Evolutionary conservation across 257 asterid species (phyloP).

Genomic region (Haberlea rhodopensis): DNA sequence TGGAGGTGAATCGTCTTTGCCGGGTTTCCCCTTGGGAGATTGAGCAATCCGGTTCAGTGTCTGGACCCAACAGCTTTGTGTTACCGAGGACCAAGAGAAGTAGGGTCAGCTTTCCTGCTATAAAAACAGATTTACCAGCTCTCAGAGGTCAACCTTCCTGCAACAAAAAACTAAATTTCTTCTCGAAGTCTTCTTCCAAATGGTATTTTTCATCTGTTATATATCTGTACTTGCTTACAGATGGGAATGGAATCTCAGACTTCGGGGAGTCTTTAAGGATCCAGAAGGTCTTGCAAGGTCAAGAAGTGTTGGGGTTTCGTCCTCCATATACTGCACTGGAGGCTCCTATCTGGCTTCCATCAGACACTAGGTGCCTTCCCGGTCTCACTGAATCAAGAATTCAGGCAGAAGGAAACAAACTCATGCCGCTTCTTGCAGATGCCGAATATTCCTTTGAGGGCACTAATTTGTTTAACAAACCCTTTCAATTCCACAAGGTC

Average conservation of each 20-base stretch:
- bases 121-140: conserved; percentile 52
- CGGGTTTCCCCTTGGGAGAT: conserved; percentile 99
- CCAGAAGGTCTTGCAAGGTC: conserved; percentile 99
- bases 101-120: conserved; percentile 54
- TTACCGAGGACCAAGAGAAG: conserved; percentile 74
- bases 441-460: conserved; percentile 36
- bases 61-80: conserved; percentile 59
- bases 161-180: neutral
- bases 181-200: neutral
- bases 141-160: conserved; percentile 43
- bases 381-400: conserved; percentile 34
- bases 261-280: conserved; percentile 72
- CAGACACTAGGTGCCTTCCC: conserved; percentile 49
- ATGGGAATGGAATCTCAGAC: conserved; percentile 63
- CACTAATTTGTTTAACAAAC: conserved; percentile 36
- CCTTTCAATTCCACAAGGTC: conserved; percentile 80
- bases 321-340: conserved; percentile 43
- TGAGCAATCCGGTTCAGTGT: conserved; percentile 59
- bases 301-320: conserved; percentile 74
- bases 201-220: conserved; percentile 8
- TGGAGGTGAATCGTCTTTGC: conserved; percentile 62
- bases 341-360: conserved; percentile 43
- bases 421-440: conserved; percentile 39
- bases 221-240: conserved; percentile 35
- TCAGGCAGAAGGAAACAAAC: conserved; percentile 32